Evolutionary conservation across 1,139 yeast genomes (phyloP), one percentile per base, ranked within the genome.

Genomic region (Suhomyces wounanorum): DNA sequence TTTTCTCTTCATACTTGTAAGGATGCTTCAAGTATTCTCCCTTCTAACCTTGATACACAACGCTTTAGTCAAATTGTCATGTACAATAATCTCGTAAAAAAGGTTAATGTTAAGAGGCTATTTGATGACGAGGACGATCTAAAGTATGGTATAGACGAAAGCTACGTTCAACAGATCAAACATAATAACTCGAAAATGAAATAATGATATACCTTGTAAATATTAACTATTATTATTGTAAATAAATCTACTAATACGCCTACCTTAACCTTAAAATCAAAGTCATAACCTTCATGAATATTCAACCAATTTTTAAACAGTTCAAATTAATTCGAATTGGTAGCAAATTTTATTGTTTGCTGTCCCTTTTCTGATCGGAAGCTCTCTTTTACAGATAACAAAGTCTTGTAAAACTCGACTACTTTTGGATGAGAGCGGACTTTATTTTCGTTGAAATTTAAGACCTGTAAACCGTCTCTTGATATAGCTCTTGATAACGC

Each of bases 401-500:
- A 63, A 1, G 69, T 64, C 28, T 67, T 59, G 61, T 89, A 89
- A 60, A 89, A 89, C 8, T 75, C 70, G 28, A 75, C 72, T 3
- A 89, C 96, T 55, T 76, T 81, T 0, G 75, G 74, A 66, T 87
- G 88, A 0, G 90, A 83, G 58, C 67, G 73, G 7, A 89, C 85
- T 58, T 80, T 83, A 1, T 65, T 60, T 39, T 76, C 77, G 51
- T 81, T 75, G 64, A 91, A 91, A 58, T 89, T 86, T 48, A 83
- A 65, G 1, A 91, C 89, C 59, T 89, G 96, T 40, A 91, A 70
- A 0, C 96, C 96, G 1, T 82, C 82, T 61, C 96, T 74, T 7
- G 87, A 81, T 0, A 85, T 87, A 1, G 96, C 97, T 64, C 97
- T 79, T 1, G 96, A 87, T 36, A 92, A 73, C 0, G 97, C 97